Conservation (phyloP, 805 yeast genomes). For the Ogataea ganodermae region DNA sequence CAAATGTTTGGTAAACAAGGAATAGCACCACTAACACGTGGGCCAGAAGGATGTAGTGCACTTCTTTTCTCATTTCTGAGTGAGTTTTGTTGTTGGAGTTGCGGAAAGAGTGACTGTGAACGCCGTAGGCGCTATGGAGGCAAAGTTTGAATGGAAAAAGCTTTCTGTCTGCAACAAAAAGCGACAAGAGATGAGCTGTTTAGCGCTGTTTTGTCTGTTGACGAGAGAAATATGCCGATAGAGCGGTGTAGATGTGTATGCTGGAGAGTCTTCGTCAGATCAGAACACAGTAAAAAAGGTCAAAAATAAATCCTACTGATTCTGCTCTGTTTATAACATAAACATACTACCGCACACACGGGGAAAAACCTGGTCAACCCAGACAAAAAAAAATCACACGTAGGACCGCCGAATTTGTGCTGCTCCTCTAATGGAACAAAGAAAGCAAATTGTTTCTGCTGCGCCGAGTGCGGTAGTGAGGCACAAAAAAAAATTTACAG, state of each 20-base stretch:
- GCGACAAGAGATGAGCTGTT: background rate
- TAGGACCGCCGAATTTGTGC: background rate
- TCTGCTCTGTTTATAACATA: conserved; percentile 7
- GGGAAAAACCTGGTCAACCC: conserved; percentile 3
- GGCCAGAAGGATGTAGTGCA: conserved; percentile 58
- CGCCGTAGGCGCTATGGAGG: background rate
- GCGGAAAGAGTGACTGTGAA: conserved; percentile 7
- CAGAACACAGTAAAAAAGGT: background rate
- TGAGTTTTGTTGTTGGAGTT: background rate
- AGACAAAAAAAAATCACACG: conserved; percentile 2
- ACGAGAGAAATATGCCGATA: no score
- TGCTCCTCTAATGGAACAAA: background rate
- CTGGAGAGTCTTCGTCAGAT: background rate
- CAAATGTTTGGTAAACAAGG: conserved; percentile 64
- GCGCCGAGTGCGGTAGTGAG: conserved; percentile 7
- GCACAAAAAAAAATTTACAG: background rate
- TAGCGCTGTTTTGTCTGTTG: background rate
- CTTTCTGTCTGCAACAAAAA: background rate
- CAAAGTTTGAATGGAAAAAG: background rate
- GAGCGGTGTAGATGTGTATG: no score
- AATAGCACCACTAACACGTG: conserved; percentile 57
- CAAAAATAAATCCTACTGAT: background rate
- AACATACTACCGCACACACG: conserved; percentile 7
- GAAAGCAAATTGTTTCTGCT: conserved; percentile 1
- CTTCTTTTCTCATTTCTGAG: conserved; percentile 59